Percentiles rank a stretch among this genome's conserved stretches.
These are phyloP conservation scores for Pseudocercospora crystallina DNA, from an alignment of 2,329 filamentous ascomycete genomes.

Conservation along the genomic window DNA sequence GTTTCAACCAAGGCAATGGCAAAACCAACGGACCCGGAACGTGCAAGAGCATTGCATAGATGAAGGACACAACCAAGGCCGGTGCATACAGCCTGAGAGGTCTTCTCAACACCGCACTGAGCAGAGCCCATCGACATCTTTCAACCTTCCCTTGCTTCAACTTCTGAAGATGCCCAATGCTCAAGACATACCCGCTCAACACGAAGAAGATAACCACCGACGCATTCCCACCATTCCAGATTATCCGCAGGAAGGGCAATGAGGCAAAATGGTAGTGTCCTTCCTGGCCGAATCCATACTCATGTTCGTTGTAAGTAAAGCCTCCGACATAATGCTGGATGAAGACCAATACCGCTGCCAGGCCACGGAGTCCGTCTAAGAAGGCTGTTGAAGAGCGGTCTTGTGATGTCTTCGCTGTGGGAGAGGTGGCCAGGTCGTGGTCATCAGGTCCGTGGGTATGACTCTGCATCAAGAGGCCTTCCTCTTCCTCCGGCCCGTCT, in stretches of 20 bases:
- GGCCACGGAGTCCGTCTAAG: slow-evolving; percentile 63
- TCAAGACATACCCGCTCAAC: slow-evolving; percentile 51
- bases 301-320: slow-evolving; percentile 43
- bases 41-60: slow-evolving; percentile 24
- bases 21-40: slow-evolving; percentile 21
- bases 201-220: slow-evolving; percentile 56
- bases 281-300: slow-evolving; percentile 35
- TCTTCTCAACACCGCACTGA: slow-evolving; percentile 10
- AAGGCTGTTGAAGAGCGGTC: slow-evolving; percentile 33
- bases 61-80: slow-evolving; percentile 5
- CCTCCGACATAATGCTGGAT: slow-evolving; percentile 55
- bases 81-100: slow-evolving; percentile 18
- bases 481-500: neutral
- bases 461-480: neutral
- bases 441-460: neutral
- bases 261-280: slow-evolving; percentile 46
- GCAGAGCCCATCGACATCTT: slow-evolving; percentile 3
- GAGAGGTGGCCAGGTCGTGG: too few species aligned
- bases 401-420: too few species aligned
- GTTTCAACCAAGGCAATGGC: slow-evolving; percentile 29
- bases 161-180: slow-evolving; percentile 19
- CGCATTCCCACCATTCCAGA: slow-evolving; percentile 59
- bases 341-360: slow-evolving; percentile 65
- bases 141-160: slow-evolving; percentile 1
- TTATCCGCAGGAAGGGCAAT: slow-evolving; percentile 56